Conservation (phyloP, 768 basidiomycete genomes). For the Neoboletus brunneissimus region DNA sequence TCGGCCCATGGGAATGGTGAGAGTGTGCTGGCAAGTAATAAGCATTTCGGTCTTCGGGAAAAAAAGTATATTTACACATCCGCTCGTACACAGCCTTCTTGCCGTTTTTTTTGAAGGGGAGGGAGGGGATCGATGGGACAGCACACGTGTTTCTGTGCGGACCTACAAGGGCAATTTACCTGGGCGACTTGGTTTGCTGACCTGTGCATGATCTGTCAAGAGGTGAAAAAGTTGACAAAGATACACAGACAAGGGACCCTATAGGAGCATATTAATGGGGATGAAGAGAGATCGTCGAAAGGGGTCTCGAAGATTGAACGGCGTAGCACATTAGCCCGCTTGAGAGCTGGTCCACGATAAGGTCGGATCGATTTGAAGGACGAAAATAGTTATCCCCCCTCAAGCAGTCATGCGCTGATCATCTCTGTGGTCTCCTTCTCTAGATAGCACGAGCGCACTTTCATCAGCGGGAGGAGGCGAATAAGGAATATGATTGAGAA, state of each 20-base stretch:
- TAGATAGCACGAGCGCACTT: slow-evolving; percentile 1
- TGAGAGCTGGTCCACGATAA: slow-evolving; percentile 13
- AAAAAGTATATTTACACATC: slow-evolving; percentile 6
- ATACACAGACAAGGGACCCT: neutral
- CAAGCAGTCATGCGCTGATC: slow-evolving; percentile 11
- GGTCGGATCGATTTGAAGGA: slow-evolving; percentile 20
- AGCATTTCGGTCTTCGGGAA: neutral
- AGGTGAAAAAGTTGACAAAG: slow-evolving; percentile 6
- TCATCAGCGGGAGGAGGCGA: neutral
- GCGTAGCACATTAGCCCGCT: slow-evolving; percentile 2
- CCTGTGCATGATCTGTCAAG: neutral
- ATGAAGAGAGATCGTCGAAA: slow-evolving; percentile 2
- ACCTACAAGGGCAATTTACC: neutral
- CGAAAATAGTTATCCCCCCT: slow-evolving; percentile 14
- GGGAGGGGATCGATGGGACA: neutral
- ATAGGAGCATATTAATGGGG: slow-evolving; percentile 6
- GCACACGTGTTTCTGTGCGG: slow-evolving; percentile 14
- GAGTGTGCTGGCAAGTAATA: neutral
- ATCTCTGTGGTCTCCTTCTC: slow-evolving; percentile 4
- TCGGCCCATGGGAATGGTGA: slow-evolving; percentile 1
- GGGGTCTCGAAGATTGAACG: slow-evolving; percentile 15
- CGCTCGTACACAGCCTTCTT: slow-evolving; percentile 2
- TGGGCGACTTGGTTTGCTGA: neutral
- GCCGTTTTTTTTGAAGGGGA: neutral
- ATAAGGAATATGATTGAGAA: neutral